Conservation (phyloP, 495 filamentous ascomycete genomes). For the Haplographium delicatum region DNA sequence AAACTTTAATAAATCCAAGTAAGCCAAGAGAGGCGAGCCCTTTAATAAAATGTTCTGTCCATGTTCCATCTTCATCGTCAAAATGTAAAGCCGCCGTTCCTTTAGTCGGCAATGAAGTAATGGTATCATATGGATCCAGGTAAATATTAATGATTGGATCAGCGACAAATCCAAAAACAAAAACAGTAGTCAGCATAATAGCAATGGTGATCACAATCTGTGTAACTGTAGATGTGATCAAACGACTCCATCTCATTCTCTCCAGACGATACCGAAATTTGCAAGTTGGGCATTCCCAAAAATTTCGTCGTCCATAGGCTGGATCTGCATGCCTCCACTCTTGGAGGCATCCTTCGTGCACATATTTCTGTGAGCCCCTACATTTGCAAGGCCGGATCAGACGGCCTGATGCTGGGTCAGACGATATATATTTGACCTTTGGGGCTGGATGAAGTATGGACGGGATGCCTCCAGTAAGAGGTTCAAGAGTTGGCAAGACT, state of each 20-base stretch:
- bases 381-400: slow-evolving; percentile 91
- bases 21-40: slow-evolving; percentile 80
- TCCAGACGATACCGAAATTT: slow-evolving; percentile 77
- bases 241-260: slow-evolving; percentile 68
- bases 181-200: slow-evolving; percentile 65
- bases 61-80: slow-evolving; percentile 44
- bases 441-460: slow-evolving; percentile 56
- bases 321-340: slow-evolving; percentile 77
- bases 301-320: slow-evolving; percentile 58
- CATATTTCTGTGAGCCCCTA: slow-evolving; percentile 86
- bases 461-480: slow-evolving; percentile 53
- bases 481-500: slow-evolving; percentile 70
- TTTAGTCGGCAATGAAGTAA: slow-evolving; percentile 31
- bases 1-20: slow-evolving; percentile 75
- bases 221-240: slow-evolving; percentile 61
- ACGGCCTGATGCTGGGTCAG: slow-evolving; percentile 68
- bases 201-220: slow-evolving; percentile 61
- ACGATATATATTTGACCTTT: slow-evolving; percentile 69
- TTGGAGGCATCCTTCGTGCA: slow-evolving; percentile 91
- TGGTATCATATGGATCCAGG: slow-evolving; percentile 60
- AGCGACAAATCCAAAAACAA: slow-evolving; percentile 78
- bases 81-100: slow-evolving; percentile 27
- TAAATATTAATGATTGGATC: slow-evolving; percentile 90
- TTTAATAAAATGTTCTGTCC: slow-evolving; percentile 82
- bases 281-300: slow-evolving; percentile 87